Conservation (phyloP, 2,329 filamentous ascomycete species). For the Colletotrichum echinochloae region DNA sequence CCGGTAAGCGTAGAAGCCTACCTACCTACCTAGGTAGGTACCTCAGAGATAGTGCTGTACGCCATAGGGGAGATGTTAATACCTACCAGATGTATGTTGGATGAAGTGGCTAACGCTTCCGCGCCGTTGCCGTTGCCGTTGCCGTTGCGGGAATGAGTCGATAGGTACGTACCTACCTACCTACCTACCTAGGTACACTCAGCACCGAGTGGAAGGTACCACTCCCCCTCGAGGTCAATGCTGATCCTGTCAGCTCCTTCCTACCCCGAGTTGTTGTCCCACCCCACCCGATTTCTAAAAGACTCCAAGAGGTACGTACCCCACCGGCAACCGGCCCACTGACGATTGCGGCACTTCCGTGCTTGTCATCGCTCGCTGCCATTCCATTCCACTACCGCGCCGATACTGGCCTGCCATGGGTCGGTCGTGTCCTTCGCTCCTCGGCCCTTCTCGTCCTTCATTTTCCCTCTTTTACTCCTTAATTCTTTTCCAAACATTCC, state of each 20-base stretch:
- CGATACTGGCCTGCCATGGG: slow-evolving; percentile 6
- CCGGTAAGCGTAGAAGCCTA: too few relatives aligned
- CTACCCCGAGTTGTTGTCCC: background rate
- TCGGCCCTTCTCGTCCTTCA: background rate
- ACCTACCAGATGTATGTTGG: too few relatives aligned
- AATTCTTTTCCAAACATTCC: background rate
- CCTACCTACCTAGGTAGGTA: too few relatives aligned
- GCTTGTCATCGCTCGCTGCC: background rate
- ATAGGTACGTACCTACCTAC: background rate
- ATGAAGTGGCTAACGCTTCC: slow-evolving; percentile 20
- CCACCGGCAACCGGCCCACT: slow-evolving; percentile 20
- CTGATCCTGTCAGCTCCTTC: background rate
- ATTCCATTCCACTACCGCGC: background rate
- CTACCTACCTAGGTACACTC: background rate
- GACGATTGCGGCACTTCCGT: slow-evolving; percentile 39
- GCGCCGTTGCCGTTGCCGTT: slow-evolving; percentile 23
- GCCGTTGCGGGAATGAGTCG: background rate
- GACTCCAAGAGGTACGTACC: slow-evolving; percentile 18
- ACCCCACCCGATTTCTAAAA: background rate
- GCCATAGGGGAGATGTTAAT: too few relatives aligned
- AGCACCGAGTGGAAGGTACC: background rate
- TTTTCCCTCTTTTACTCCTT: slow-evolving; percentile 8
- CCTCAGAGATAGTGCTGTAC: too few relatives aligned
- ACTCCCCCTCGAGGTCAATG: too few relatives aligned
- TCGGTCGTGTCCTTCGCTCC: slow-evolving; percentile 13